A percentile compares a stretch with the other conserved stretches of the same genome.
Conservation (phyloP, 768 basidiomycete genomes). For the Trametes cingulata region DNA sequence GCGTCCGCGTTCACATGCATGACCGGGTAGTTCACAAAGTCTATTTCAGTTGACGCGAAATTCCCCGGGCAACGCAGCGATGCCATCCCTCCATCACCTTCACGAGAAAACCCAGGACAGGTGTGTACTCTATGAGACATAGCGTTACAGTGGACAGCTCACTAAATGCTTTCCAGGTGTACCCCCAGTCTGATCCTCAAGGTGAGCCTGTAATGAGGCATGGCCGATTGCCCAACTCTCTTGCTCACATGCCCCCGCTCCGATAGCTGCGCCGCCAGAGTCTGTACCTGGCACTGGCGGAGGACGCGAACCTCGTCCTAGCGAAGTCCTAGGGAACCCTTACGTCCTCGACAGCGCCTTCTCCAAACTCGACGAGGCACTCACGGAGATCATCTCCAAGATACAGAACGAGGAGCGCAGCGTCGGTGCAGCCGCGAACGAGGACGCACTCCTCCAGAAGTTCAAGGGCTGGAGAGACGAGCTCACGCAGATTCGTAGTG, state of each 20-base stretch:
- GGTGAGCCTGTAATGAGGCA: conserved; percentile 24
- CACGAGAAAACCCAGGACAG: conserved; percentile 48
- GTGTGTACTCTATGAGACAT: conserved; percentile 26
- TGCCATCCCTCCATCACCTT: conserved; percentile 46
- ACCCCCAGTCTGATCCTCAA: conserved; percentile 46
- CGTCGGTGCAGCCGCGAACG: conserved; percentile 37
- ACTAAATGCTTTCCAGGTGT: conserved; percentile 40
- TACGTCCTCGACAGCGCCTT: conserved; percentile 46
- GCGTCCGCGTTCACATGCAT: not conserved
- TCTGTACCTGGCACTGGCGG: conserved; percentile 28
- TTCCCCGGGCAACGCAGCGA: conserved; percentile 38
- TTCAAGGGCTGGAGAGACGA: conserved; percentile 46
- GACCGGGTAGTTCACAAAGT: not conserved
- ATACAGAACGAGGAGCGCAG: conserved; percentile 45
- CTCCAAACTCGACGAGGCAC: conserved; percentile 44
- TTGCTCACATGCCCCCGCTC: not conserved
- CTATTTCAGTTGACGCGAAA: conserved; percentile 38
- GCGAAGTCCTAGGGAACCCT: conserved; percentile 45
- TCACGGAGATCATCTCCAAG: conserved; percentile 44
- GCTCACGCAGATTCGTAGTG: conserved; percentile 36
- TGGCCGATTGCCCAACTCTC: not conserved
- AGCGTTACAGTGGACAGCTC: not conserved
- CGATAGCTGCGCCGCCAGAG: conserved; percentile 26
- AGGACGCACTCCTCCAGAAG: conserved; percentile 39
- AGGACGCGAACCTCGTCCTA: conserved; percentile 16